Percentiles rank a stretch among this genome's conserved stretches.
Evolutionary conservation across 2,329 filamentous ascomycete genomes (phyloP).

Genomic region (Rhynchosporium graminicola): DNA sequence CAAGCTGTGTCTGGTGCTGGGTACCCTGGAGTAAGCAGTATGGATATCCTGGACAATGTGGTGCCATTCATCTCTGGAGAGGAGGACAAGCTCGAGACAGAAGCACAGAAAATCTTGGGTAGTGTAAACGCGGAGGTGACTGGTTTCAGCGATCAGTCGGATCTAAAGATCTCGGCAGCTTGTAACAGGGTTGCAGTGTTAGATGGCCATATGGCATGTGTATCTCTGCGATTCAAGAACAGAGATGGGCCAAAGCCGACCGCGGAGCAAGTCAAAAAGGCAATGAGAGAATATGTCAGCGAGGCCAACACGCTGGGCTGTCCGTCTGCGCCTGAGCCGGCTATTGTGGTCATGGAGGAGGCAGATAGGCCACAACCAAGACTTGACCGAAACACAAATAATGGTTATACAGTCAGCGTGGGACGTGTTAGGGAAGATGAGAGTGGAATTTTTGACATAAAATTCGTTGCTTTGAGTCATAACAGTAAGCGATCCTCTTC

Average conservation of each 20-base stretch:
- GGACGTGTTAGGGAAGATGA: conserved; percentile 80
- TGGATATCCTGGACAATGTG: conserved; percentile 96
- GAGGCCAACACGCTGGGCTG: conserved; percentile 84
- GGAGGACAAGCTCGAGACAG: conserved; percentile 93
- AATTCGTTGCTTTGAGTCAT: conserved; percentile 92
- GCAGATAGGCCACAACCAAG: conserved; percentile 87
- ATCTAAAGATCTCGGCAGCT: conserved; percentile 77
- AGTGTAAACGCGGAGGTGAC: conserved; percentile 68
- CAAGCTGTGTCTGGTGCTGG: conserved; percentile 93
- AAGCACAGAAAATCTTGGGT: conserved; percentile 93
- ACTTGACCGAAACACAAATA: conserved; percentile 80
- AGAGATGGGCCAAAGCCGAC: conserved; percentile 64
- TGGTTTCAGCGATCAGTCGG: conserved; percentile 73
- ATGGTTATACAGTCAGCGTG: conserved; percentile 88
- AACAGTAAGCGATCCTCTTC: conserved; percentile 49
- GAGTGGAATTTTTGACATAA: conserved; percentile 87
- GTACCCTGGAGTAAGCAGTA: conserved; percentile 84
- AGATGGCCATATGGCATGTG: conserved; percentile 94
- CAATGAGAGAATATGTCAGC: conserved; percentile 76
- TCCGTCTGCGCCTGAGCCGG: conserved; percentile 77
- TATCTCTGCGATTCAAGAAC: conserved; percentile 79
- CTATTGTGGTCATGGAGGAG: conserved; percentile 89
- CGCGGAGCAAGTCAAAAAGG: conserved; percentile 74
- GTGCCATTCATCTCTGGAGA: conserved; percentile 92
- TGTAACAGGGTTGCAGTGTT: conserved; percentile 95